These are phyloP conservation scores for Wickerhamomyces bisporus DNA, from an alignment of 805 yeast genomes.

Conservation along the genomic window DNA sequence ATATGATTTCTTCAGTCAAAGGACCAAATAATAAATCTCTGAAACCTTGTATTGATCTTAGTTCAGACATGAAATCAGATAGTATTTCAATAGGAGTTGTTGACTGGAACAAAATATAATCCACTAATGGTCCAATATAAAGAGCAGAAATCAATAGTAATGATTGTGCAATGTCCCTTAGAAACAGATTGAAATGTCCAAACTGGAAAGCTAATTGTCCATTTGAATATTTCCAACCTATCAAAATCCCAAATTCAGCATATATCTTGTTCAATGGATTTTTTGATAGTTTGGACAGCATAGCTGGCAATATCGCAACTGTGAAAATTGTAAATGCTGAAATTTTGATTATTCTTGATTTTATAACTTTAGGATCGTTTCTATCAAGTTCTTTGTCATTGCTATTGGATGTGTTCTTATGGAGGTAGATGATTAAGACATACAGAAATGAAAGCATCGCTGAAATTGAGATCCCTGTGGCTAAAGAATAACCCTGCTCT, in stretches of 20 bases:
- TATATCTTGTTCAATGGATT: slow-evolving; percentile 6
- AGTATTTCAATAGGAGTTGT: slow-evolving; percentile 7
- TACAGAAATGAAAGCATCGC: slow-evolving; percentile 38
- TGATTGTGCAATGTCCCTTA: slow-evolving; percentile 15
- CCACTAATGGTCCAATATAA: slow-evolving; percentile 44
- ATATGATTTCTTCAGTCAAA: slow-evolving; percentile 70
- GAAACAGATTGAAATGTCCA: slow-evolving; percentile 7
- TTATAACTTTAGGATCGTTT: slow-evolving; percentile 39
- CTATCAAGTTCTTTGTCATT: slow-evolving; percentile 25
- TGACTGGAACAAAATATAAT: slow-evolving; percentile 25
- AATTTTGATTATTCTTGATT: slow-evolving; percentile 36
- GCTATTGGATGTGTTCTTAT: slow-evolving; percentile 9
- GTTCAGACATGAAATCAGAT: slow-evolving; percentile 18
- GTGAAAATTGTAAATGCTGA: slow-evolving; percentile 9
- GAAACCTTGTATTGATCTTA: slow-evolving; percentile 34
- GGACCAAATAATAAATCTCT: slow-evolving; percentile 70
- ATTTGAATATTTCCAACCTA: slow-evolving; percentile 24
- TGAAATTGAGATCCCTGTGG: slow-evolving; percentile 23
- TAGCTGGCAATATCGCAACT: slow-evolving; percentile 5
- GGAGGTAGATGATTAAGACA: slow-evolving; percentile 37
- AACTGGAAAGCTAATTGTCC: slow-evolving; percentile 2
- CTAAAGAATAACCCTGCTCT: slow-evolving; percentile 3
- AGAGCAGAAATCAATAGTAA: slow-evolving; percentile 33
- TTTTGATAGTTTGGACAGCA: slow-evolving; percentile 7
- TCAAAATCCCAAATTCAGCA: slow-evolving; percentile 30